Conservation (phyloP, 2,329 filamentous ascomycete species). For the Alternaria gansuensis region DNA sequence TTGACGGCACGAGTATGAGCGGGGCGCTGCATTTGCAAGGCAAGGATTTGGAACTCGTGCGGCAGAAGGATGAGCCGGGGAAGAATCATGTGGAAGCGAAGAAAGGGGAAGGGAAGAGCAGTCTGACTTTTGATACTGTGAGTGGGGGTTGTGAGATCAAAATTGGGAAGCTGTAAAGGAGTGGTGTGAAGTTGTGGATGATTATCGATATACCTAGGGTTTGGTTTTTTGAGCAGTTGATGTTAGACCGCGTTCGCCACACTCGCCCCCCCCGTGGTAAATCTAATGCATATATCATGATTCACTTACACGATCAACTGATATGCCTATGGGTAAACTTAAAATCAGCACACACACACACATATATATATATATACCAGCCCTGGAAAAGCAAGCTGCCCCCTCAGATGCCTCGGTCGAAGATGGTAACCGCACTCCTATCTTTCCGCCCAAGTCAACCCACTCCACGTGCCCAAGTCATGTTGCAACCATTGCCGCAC, state of each 20-base stretch:
- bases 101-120: conserved; percentile 52
- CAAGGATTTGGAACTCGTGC: conserved; percentile 48
- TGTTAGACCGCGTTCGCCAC: background rate
- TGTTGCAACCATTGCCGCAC: background rate
- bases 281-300: background rate
- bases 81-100: conserved; percentile 51
- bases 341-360: background rate
- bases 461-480: background rate
- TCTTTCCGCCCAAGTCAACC: background rate
- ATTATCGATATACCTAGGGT: background rate
- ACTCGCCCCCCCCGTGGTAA: background rate
- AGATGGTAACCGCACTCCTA: background rate
- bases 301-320: background rate
- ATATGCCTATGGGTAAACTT: background rate
- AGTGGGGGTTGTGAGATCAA: conserved; percentile 47
- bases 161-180: conserved; percentile 39
- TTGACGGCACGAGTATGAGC: conserved; percentile 50
- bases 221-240: background rate
- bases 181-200: background rate
- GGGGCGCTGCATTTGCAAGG: conserved; percentile 53
- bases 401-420: background rate
- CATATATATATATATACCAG: background rate
- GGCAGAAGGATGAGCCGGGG: conserved; percentile 38
- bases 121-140: conserved; percentile 46
- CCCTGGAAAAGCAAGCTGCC: background rate